Conservation (phyloP, 768 basidiomycete genomes). For the Hericium alpestre region DNA sequence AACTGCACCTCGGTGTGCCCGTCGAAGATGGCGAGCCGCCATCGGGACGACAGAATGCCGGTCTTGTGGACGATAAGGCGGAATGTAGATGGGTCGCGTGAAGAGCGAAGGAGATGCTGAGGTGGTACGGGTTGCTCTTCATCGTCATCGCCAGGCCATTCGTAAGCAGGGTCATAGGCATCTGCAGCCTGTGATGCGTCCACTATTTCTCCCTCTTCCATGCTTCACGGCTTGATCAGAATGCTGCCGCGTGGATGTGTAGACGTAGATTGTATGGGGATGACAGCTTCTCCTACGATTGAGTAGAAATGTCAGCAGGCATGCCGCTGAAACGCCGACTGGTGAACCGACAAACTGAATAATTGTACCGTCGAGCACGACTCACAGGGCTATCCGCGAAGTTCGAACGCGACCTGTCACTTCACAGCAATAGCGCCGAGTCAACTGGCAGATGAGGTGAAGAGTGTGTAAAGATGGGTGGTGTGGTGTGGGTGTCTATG, state of each 20-base stretch:
- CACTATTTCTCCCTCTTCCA: slow-evolving; percentile 19
- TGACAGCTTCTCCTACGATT: too few relatives aligned
- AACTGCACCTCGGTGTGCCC: slow-evolving; percentile 57
- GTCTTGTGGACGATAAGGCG: slow-evolving; percentile 29
- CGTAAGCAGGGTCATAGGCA: slow-evolving; percentile 40
- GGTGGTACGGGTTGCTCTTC: neutral
- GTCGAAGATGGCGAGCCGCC: slow-evolving; percentile 52
- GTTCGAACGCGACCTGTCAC: too few relatives aligned
- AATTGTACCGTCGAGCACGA: too few relatives aligned
- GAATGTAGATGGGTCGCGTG: slow-evolving; percentile 15
- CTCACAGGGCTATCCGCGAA: too few relatives aligned
- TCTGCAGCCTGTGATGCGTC: slow-evolving; percentile 3
- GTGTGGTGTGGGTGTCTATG: too few relatives aligned
- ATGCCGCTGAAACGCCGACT: neutral
- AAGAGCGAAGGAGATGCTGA: neutral
- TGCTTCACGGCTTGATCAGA: neutral
- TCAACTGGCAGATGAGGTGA: too few relatives aligned
- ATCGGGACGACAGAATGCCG: slow-evolving; percentile 38
- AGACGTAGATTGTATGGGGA: too few relatives aligned
- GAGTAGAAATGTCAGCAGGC: too few relatives aligned
- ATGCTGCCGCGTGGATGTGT: too few relatives aligned
- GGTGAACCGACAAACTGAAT: too few relatives aligned
- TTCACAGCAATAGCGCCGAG: too few relatives aligned
- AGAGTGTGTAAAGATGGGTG: too few relatives aligned
- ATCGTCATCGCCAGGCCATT: slow-evolving; percentile 45